phyloP scores from a whole-genome alignment of 2,329 filamentous ascomycete species.

The Penicillium sp. region DNA sequence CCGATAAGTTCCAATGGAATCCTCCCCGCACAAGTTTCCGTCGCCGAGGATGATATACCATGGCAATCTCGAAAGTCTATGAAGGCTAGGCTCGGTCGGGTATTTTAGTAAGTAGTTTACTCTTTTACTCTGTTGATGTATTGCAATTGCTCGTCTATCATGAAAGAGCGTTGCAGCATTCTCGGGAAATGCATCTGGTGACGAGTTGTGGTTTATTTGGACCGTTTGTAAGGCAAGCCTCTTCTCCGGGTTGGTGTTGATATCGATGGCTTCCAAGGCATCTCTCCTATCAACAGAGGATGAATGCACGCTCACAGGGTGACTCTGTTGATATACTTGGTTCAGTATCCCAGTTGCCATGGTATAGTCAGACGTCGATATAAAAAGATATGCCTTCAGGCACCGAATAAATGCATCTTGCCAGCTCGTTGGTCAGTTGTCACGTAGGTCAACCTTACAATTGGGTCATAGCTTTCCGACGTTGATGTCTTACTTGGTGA shows the following conservation, averaged over 20 bases:
- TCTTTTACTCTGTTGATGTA: background rate
- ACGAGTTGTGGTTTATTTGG: background rate
- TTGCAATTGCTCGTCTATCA: background rate
- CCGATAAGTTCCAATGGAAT: background rate
- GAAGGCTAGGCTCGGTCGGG: background rate
- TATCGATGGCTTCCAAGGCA: background rate
- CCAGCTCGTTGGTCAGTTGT: slow-evolving; percentile 32
- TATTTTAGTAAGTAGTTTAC: background rate
- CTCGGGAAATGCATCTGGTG: background rate
- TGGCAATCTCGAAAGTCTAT: background rate
- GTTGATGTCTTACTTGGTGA: background rate
- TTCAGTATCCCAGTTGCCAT: slow-evolving; percentile 18
- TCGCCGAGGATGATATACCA: background rate
- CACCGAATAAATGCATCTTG: slow-evolving; percentile 25
- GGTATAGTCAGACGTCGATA: slow-evolving; percentile 28
- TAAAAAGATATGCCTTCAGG: slow-evolving; percentile 28
- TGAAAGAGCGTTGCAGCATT: background rate
- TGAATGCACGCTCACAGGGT: background rate
- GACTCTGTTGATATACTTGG: background rate
- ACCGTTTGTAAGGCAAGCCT: background rate
- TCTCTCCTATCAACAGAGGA: background rate
- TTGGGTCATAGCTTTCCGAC: slow-evolving; percentile 39
- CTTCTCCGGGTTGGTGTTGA: background rate
- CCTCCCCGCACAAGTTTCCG: background rate
- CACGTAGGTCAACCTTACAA: slow-evolving; percentile 48